Evolutionary conservation across 139 green algal genomes (phyloP).

Genomic region (Picochlorum sp.): DNA sequence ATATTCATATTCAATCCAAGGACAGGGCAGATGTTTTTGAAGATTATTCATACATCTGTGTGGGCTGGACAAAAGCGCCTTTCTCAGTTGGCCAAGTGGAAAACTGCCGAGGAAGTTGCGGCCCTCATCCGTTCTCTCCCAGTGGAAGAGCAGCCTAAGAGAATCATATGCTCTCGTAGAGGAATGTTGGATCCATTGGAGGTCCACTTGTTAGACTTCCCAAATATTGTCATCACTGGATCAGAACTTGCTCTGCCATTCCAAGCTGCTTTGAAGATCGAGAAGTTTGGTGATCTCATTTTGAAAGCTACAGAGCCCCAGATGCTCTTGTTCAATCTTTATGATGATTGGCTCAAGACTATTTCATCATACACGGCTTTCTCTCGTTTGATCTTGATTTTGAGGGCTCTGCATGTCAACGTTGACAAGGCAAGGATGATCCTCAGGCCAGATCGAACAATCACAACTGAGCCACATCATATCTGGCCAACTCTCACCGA

Average conservation of each 20-base stretch:
- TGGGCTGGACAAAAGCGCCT: conserved; percentile 99
- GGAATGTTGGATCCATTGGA: conserved; percentile 99
- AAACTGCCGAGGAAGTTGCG: conserved; percentile 98
- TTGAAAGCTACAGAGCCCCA: conserved; percentile 92
- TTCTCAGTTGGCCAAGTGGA: conserved; percentile 98
- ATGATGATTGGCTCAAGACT: conserved; percentile 98
- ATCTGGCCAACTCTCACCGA: conserved; percentile 96
- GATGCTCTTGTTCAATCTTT: conserved; percentile 99
- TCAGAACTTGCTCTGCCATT: conserved; percentile 99
- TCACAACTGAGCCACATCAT: conserved; percentile 96
- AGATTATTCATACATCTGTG: conserved; percentile 98
- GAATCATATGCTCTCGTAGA: conserved; percentile 98
- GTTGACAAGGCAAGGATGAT: conserved; percentile 98
- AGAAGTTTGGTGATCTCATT: conserved; percentile 98
- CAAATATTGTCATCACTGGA: conserved; percentile 99
- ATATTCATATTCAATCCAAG: conserved; percentile 99
- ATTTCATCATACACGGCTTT: conserved; percentile 98
- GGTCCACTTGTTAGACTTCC: conserved; percentile 98
- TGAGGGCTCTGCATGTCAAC: conserved; percentile 96
- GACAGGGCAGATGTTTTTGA: conserved; percentile 95
- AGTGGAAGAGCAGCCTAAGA: conserved; percentile 98
- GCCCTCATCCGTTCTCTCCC: conserved; percentile 90
- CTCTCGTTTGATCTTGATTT: conserved; percentile 93
- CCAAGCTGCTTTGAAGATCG: conserved; percentile 95
- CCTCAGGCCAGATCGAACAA: conserved; percentile 86